Base-by-base conservation (phyloP, 352 stramenopile species). In the Pythium aquatile region DNA sequence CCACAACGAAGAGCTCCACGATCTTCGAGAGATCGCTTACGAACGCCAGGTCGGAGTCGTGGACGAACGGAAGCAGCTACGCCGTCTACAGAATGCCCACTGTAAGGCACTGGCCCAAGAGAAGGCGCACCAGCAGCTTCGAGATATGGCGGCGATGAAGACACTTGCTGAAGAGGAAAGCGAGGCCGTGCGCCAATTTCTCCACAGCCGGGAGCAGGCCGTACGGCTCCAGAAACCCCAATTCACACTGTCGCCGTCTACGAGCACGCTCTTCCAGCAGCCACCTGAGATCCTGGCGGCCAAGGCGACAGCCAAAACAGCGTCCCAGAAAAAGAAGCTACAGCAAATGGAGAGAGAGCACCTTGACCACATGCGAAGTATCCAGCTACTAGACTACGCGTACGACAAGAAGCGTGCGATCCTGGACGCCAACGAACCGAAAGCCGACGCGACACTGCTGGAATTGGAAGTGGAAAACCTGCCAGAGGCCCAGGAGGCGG, bases 311-410 rank as follows among this genome's bases (percentile, higher is more conserved):
- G 78, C 73, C 26, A 90, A 74, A 61, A 86, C 78, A 1, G 13
- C 30, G 8, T 49, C 48, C 13, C 77, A 91, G 46, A 74, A 74
- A 39, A 74, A 69, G 62, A 59, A 69, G 17, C 72, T 91, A 35
- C 64, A 64, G 28, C 60, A 62, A 24, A 72, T 85, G 47, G 81
- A 93, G 64, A 74, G 76, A 17, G 77, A 91, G 29, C 78, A 90
- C 58, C 46, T 79, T 6, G 75, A 88, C 16, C 83, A 91, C 57
- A 83, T 89, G 70, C 79, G 79, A 26, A 90, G 76, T 55, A 63
- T 91, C 47, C 83, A 94, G 64, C 61, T 92, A 13, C 61, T 88
- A 5, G 81, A 92, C 60, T 94, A 88, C 52, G 81, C 71, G 26
- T 88, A 87, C 58, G 81, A 92, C 58, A 83, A 81, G 39, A 75